phyloP scores from a whole-genome alignment of 139 green algal genomes.

The Volvox reticuliferus region DNA sequence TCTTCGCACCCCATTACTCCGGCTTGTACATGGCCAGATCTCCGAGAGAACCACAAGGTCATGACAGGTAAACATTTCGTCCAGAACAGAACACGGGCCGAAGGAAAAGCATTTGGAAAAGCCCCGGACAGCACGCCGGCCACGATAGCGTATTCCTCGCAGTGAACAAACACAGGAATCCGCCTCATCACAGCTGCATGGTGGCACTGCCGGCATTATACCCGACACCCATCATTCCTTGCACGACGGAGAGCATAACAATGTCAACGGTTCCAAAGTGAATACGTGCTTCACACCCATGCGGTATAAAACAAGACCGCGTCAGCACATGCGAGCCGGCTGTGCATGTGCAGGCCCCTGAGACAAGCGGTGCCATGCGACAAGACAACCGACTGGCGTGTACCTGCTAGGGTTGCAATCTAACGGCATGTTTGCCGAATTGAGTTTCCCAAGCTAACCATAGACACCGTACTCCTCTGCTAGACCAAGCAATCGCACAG shows the following conservation, averaged over 20 bases:
- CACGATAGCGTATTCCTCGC: neutral
- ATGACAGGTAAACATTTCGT: neutral
- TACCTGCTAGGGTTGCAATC: neutral
- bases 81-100: neutral
- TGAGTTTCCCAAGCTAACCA: neutral
- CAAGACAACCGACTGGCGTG: neutral
- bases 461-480: neutral
- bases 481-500: neutral
- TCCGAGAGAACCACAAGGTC: too few species aligned
- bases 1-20: too few species aligned
- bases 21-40: too few species aligned
- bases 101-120: neutral
- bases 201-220: neutral
- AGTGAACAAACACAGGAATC: neutral
- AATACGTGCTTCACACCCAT: neutral
- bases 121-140: too few species aligned
- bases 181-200: neutral
- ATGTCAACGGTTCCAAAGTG: neutral
- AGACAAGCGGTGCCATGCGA: neutral
- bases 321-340: neutral
- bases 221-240: neutral
- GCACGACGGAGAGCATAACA: neutral
- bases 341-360: too few species aligned
- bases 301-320: neutral
- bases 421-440: neutral